Conservation (phyloP, 2,329 filamentous ascomycete species). For the Paecilomyces sp. region DNA sequence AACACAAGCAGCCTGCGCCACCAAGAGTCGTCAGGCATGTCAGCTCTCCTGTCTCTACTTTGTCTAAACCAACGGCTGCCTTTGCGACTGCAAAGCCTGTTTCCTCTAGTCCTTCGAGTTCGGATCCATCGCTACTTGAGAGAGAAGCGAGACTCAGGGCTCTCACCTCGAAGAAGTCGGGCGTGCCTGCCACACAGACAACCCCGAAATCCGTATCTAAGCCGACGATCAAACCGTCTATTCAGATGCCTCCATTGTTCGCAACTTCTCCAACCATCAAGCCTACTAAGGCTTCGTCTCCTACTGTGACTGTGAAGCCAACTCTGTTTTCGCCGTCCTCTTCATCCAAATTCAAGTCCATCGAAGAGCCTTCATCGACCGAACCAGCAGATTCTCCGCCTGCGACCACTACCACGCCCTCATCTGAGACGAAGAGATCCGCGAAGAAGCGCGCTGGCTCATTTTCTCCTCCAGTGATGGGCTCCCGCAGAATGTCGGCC, state of each 20-base stretch:
- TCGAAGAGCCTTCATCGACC: neutral
- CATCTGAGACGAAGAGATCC: neutral
- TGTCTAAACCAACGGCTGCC: neutral
- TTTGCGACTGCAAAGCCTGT: neutral
- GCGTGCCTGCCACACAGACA: slow-evolving; percentile 1
- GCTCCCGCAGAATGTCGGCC: neutral
- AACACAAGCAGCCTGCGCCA: slow-evolving; percentile 24
- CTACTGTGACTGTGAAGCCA: neutral
- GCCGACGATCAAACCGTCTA: neutral
- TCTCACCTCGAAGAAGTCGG: slow-evolving; percentile 19
- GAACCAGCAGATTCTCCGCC: neutral
- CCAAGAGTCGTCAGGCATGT: neutral
- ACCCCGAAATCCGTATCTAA: neutral
- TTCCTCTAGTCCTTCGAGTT: neutral
- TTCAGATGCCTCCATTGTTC: neutral
- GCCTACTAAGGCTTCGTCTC: neutral
- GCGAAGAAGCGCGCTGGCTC: neutral
- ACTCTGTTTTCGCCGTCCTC: neutral
- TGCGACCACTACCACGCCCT: neutral
- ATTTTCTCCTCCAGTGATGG: neutral
- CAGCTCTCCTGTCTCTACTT: neutral
- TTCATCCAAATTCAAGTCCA: neutral
- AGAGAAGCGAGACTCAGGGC: slow-evolving; percentile 23
- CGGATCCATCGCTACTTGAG: slow-evolving; percentile 14
- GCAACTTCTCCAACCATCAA: neutral